phyloP scores from a whole-genome alignment of 2,329 filamentous ascomycete species.

The Botrytis aclada region DNA sequence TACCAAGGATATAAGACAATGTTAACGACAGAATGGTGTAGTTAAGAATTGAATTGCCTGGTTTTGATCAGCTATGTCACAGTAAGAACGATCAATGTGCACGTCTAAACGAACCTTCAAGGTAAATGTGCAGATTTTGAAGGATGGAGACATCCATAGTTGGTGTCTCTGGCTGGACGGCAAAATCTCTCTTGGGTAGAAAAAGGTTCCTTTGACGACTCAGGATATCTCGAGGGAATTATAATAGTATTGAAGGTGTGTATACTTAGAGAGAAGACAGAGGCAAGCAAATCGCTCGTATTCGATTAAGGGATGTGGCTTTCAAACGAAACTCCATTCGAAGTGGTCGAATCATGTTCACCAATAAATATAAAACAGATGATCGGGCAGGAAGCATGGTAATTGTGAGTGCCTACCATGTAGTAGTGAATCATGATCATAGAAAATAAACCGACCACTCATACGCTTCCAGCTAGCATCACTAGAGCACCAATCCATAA shows the following conservation, averaged over 20 bases:
- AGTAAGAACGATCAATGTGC: not conserved
- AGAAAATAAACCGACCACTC: not conserved
- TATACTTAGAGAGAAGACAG: not conserved
- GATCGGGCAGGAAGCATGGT: not conserved
- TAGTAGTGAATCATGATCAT: not conserved
- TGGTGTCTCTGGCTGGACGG: not conserved
- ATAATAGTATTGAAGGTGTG: not conserved
- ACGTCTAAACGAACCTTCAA: not conserved
- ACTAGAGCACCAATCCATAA: not conserved
- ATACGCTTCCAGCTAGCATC: not conserved
- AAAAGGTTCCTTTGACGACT: not conserved
- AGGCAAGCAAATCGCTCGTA: not conserved
- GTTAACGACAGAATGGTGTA: not conserved
- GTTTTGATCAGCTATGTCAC: not conserved
- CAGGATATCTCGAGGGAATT: not conserved
- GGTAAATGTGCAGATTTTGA: not conserved
- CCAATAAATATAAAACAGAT: not conserved
- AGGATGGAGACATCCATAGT: not conserved
- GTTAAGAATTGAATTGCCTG: not conserved
- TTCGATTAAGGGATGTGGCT: not conserved
- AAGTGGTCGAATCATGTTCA: not conserved
- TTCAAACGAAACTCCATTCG: not conserved
- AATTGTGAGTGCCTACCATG: not conserved
- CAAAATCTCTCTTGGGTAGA: not conserved
- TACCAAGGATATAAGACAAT: not conserved